Evolutionary conservation across 345 rosid species (phyloP).

Genomic region (Alliaria petiolata): DNA sequence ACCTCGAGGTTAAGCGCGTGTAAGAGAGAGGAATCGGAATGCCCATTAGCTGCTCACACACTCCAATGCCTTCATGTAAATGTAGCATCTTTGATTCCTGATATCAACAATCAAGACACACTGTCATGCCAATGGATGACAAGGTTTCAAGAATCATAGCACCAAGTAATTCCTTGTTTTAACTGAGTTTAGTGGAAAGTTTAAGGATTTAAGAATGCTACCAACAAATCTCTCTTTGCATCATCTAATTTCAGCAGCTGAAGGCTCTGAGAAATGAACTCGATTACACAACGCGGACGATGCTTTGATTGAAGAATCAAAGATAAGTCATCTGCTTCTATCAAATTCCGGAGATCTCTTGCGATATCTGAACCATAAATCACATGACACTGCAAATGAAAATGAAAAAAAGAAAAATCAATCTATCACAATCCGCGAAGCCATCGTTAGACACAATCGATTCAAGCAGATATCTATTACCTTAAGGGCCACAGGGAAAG

Average conservation of each 20-base stretch:
- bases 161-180: too few relatives aligned
- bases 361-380: slow-evolving; percentile 64
- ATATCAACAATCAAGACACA: background rate
- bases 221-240: slow-evolving; percentile 58
- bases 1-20: slow-evolving; percentile 90
- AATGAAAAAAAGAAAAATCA: background rate
- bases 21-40: slow-evolving; percentile 87
- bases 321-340: slow-evolving; percentile 74
- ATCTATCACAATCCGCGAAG: slow-evolving; percentile 11
- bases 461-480: slow-evolving; percentile 24
- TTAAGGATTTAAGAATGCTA: slow-evolving; percentile 26
- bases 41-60: slow-evolving; percentile 80
- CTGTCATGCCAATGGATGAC: background rate
- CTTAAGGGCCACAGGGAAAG: slow-evolving; percentile 89
- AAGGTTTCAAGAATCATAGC: too few relatives aligned
- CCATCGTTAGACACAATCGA: slow-evolving; percentile 26
- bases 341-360: slow-evolving; percentile 55
- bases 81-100: slow-evolving; percentile 76
- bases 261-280: slow-evolving; percentile 75
- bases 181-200: slow-evolving; percentile 5
- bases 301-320: slow-evolving; percentile 67
- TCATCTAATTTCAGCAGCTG: slow-evolving; percentile 56
- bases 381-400: slow-evolving; percentile 69
- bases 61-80: slow-evolving; percentile 81
- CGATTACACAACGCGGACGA: slow-evolving; percentile 80